phyloP scores from a whole-genome alignment of 2,329 filamentous ascomycete genomes.

The Colletotrichum ledebouriae region DNA sequence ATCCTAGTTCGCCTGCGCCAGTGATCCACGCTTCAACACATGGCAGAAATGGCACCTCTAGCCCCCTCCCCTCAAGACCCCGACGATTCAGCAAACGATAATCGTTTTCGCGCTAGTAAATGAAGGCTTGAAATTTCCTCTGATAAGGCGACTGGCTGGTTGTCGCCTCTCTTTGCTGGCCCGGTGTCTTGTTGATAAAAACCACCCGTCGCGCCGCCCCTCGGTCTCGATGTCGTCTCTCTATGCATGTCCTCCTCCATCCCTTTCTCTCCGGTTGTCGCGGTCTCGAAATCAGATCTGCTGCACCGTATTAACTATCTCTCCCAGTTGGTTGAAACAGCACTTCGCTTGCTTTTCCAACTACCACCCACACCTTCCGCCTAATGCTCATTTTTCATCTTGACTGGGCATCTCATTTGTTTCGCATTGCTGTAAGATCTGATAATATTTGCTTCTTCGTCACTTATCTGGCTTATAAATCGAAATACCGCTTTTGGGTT shows the following conservation, averaged over 20 bases:
- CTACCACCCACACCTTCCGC: slow-evolving; percentile 3
- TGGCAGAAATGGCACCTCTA: not conserved
- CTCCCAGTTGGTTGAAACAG: not conserved
- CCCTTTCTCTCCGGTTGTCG: not conserved
- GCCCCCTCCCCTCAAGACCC: not conserved
- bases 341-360: slow-evolving; percentile 9
- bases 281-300: not conserved
- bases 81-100: slow-evolving; percentile 42
- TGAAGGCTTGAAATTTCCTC: slow-evolving; percentile 40
- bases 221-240: slow-evolving; percentile 6
- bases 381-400: not conserved
- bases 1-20: slow-evolving; percentile 6
- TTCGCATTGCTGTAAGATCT: slow-evolving; percentile 7
- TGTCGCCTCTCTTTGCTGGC: slow-evolving; percentile 14
- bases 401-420: not conserved
- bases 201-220: slow-evolving; percentile 24
- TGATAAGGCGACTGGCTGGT: slow-evolving; percentile 36
- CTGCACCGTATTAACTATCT: not conserved
- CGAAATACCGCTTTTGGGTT: no score
- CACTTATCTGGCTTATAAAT: not conserved
- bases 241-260: slow-evolving; percentile 26
- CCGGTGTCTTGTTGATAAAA: slow-evolving; percentile 31
- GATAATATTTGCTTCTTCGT: slow-evolving; percentile 3
- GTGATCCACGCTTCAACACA: slow-evolving; percentile 27
- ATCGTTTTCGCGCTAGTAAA: slow-evolving; percentile 39